Evolutionary conservation across 208 protist genomes (phyloP).

Genomic region (Leishmania major): DNA sequence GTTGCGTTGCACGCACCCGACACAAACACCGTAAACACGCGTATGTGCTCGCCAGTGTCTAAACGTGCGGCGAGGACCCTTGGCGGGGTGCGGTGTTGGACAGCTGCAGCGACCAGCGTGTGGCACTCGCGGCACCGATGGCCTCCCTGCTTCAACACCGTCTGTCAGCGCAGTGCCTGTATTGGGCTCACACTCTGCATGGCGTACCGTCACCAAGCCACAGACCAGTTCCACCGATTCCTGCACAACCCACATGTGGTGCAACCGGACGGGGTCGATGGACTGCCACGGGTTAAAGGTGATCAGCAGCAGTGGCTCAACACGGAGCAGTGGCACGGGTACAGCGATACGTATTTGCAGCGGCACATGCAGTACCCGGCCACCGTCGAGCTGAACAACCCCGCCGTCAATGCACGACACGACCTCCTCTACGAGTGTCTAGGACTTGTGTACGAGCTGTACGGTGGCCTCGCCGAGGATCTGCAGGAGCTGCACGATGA

Average conservation of each 20-base stretch:
- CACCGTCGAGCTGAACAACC: constrained; percentile 74
- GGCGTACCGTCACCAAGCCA: constrained; percentile 51
- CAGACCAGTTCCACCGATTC: constrained; percentile 86
- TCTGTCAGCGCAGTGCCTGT: not conserved
- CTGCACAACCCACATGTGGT: constrained; percentile 85
- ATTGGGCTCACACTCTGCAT: constrained; percentile 13
- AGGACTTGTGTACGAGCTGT: constrained; percentile 67
- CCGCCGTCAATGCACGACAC: constrained; percentile 55
- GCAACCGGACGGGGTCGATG: constrained; percentile 81
- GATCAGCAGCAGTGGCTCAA: constrained; percentile 90
- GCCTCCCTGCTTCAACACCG: not conserved
- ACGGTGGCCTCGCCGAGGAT: constrained; percentile 75
- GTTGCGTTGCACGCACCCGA: not conserved
- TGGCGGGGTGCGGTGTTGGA: not conserved
- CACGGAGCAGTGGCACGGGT: constrained; percentile 89
- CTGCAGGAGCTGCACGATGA: constrained; percentile 82
- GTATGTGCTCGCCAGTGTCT: not conserved
- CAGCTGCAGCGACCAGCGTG: not conserved
- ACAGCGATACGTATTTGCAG: constrained; percentile 82
- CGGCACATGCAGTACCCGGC: constrained; percentile 86
- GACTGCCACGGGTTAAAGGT: constrained; percentile 69
- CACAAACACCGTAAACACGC: not conserved
- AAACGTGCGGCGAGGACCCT: not conserved
- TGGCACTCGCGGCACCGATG: not conserved
- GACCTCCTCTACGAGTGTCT: constrained; percentile 71